phyloP scores from a whole-genome alignment of 176 grass and related monocot genomes.

The Triticum monococcum region DNA sequence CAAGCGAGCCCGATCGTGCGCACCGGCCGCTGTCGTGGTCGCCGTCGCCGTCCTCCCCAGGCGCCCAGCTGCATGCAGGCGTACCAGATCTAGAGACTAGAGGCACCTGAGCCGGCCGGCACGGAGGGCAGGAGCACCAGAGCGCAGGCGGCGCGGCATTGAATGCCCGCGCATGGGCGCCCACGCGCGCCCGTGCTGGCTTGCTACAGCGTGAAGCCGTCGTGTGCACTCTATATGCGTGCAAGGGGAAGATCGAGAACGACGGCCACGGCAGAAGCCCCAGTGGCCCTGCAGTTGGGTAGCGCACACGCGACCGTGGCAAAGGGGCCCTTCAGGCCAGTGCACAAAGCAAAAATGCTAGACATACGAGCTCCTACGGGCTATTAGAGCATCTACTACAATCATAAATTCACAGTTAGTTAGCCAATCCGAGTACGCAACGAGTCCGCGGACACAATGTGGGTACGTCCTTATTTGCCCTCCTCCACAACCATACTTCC shows the following conservation, averaged over 20 bases:
- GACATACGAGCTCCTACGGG: too few species aligned
- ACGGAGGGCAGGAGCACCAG: neutral
- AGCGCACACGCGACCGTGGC: slow-evolving; percentile 15
- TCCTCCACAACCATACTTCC: too few species aligned
- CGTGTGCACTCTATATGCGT: neutral
- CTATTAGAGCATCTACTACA: too few species aligned
- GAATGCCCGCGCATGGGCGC: neutral
- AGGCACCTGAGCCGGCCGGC: slow-evolving; percentile 18
- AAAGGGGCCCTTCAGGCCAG: neutral
- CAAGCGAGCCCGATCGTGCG: slow-evolving; percentile 12
- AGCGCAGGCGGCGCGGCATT: slow-evolving; percentile 15
- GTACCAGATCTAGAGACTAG: slow-evolving; percentile 1
- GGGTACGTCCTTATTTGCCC: too few species aligned
- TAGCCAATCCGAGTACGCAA: too few species aligned
- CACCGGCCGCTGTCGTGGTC: neutral
- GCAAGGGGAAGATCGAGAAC: neutral
- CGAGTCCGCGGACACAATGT: too few species aligned
- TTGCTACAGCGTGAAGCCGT: neutral
- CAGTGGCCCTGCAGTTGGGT: neutral
- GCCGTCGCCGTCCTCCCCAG: neutral
- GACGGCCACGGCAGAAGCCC: neutral
- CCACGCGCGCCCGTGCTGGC: neutral
- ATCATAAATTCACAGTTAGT: too few species aligned
- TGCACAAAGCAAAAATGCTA: neutral
- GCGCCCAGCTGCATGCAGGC: neutral